Conservation (phyloP, 202 grass and related monocot species). For the Zoysia matrella region DNA sequence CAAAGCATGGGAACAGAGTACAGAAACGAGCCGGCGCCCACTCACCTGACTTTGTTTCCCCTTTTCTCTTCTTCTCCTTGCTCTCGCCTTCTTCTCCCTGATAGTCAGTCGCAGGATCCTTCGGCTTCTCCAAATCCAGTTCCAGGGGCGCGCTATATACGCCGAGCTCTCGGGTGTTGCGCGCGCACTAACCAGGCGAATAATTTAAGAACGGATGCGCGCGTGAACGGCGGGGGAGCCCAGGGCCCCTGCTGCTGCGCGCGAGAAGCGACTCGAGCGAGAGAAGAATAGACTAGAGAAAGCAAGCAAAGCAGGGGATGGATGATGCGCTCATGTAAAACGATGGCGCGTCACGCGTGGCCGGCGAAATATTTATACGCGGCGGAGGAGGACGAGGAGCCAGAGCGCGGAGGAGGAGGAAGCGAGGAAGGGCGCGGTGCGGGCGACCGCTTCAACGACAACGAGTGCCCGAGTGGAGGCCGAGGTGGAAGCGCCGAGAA, state of each 20-base stretch:
- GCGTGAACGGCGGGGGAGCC: neutral
- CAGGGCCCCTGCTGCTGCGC: neutral
- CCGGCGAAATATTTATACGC: conserved; percentile 42
- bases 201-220: too few species aligned
- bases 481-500: neutral
- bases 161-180: too few species aligned
- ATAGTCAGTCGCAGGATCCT: too few species aligned
- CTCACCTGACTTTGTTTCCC: conserved; percentile 14
- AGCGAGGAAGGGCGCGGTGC: neutral
- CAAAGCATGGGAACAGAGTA: too few species aligned
- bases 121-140: neutral
- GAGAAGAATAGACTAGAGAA: too few species aligned
- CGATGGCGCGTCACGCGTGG: conserved; percentile 29
- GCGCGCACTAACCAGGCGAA: too few species aligned
- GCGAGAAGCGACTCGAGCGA: neutral
- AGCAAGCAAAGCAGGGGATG: neutral
- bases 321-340: conserved; percentile 38
- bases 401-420: neutral
- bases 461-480: neutral
- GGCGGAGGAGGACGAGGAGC: neutral
- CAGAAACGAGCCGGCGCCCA: neutral
- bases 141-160: neutral
- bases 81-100: neutral
- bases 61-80: neutral
- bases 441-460: conserved; percentile 47